A percentile compares a stretch with the other conserved stretches of the same genome.
Evolutionary conservation across 768 basidiomycete genomes (phyloP).

Genomic region (Auriculariales sp.): DNA sequence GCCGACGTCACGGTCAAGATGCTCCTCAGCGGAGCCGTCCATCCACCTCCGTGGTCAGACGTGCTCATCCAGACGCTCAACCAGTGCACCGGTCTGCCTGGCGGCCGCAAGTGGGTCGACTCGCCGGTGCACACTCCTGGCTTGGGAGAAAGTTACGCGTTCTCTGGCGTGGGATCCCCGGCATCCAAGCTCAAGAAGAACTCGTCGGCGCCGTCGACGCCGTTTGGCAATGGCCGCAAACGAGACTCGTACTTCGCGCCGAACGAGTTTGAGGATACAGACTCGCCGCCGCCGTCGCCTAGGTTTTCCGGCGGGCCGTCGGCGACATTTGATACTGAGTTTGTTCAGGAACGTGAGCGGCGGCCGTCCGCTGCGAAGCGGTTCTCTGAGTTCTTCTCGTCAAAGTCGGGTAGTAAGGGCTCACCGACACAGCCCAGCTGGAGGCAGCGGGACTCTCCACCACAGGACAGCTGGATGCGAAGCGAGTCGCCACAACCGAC

Average conservation of each 20-base stretch:
- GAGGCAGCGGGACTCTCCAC: too few species aligned
- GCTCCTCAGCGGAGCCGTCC: constrained; percentile 64
- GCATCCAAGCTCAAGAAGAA: constrained; percentile 19
- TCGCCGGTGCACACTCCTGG: constrained; percentile 21
- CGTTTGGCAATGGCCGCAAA: constrained; percentile 34
- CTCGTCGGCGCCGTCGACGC: constrained; percentile 26
- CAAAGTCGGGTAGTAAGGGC: too few species aligned
- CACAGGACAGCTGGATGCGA: too few species aligned
- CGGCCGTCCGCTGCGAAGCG: background rate
- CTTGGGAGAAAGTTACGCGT: constrained; percentile 32
- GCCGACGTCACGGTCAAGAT: constrained; percentile 61
- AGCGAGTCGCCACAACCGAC: too few species aligned
- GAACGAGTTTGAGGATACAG: constrained; percentile 9
- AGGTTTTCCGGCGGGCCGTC: constrained; percentile 1
- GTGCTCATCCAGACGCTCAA: constrained; percentile 62
- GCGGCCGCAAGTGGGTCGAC: constrained; percentile 55
- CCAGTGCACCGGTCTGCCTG: constrained; percentile 54
- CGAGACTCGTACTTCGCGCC: constrained; percentile 43
- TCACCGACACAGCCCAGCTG: too few species aligned
- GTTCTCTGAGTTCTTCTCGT: background rate
- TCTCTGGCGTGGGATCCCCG: constrained; percentile 37
- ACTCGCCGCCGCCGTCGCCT: background rate
- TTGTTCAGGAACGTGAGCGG: constrained; percentile 1
- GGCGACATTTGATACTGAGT: constrained; percentile 2
- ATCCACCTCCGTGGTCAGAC: constrained; percentile 68